These are phyloP conservation scores for Botrytis galanthina DNA, from an alignment of 2,329 filamentous ascomycete species.

Conservation along the genomic window DNA sequence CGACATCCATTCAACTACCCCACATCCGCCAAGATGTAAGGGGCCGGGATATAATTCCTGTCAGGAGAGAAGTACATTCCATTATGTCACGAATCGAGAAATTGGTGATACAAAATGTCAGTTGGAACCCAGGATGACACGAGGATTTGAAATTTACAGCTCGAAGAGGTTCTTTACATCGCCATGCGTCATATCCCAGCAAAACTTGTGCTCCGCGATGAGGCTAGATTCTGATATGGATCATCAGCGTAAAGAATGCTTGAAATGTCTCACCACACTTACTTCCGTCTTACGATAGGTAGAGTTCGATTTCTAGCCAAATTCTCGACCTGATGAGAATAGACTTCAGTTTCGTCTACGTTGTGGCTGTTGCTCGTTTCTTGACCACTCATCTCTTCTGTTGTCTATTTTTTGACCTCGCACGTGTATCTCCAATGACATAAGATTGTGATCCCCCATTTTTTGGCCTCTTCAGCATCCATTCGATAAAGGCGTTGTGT, in stretches of 20 bases:
- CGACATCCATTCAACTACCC: slow-evolving; percentile 9
- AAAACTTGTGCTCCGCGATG: not conserved
- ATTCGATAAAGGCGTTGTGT: not conserved
- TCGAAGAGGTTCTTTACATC: not conserved
- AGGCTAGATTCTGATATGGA: slow-evolving; percentile 15
- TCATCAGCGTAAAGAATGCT: slow-evolving; percentile 3
- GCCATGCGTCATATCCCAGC: not conserved
- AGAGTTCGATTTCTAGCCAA: not conserved
- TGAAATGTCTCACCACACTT: not conserved
- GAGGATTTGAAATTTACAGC: not conserved
- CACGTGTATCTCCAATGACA: not conserved
- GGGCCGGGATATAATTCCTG: slow-evolving; percentile 7
- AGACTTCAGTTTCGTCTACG: not conserved
- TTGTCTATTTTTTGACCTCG: not conserved
- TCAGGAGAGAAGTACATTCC: slow-evolving; percentile 5
- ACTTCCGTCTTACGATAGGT: not conserved
- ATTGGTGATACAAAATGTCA: not conserved
- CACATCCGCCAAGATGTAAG: slow-evolving; percentile 13
- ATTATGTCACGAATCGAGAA: slow-evolving; percentile 6
- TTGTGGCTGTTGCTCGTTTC: not conserved
- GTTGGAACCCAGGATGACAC: not conserved
- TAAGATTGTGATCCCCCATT: not conserved
- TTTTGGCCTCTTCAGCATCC: not conserved
- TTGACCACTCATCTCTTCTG: not conserved
- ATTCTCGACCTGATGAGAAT: not conserved